Evolutionary conservation across 352 stramenopile genomes (phyloP), one percentile per base, ranked within the genome.

Genomic region (Globisporangium canariense): DNA sequence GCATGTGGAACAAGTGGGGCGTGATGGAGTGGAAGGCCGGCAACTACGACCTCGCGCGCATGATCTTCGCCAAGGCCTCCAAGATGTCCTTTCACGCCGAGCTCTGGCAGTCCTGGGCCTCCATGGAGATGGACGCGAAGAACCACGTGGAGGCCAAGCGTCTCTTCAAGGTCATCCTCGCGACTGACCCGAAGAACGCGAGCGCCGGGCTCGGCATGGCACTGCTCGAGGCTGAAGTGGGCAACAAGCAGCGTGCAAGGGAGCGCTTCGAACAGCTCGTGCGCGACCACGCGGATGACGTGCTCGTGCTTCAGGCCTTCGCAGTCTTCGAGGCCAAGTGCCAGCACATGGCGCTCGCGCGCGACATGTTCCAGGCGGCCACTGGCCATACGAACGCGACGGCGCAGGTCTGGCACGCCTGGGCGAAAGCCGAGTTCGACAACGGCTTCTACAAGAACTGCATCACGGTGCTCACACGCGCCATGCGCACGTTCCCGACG

Each of bases 1-100:
- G 76, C 67, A 96, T 96, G 87, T 96, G 87, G 87, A 96, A 96
- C 76, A 96, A 96, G 66, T 96, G 87, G 87, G 87, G 76, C 51
- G 85, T 88, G 49, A 96, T 96, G 87, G 87, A 96, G 69, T 96
- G 87, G 87, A 91, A 92, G 52, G 86, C 81, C 4, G 83, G 81
- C 0, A 96, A 96, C 65, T 81, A 83, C 65, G 81, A 84, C 65
- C 76, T 96, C 47, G 85, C 87, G 58, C 71, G 87, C 46, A 94
- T 93, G 82, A 94, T 96, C 65, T 96, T 94, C 65, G 69, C 69
- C 54, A 94, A 93, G 63, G 83, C 83, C 14, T 74, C 81, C 46
- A 86, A 85, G 62, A 77, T 91, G 53, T 86, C 74, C 46, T 96
- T 93, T 66, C 68, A 91, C 63, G 40, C 57, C 6, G 79, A 91